Evolutionary conservation across 352 stramenopile species (phyloP).

Genomic region (Phytopythium litorale): DNA sequence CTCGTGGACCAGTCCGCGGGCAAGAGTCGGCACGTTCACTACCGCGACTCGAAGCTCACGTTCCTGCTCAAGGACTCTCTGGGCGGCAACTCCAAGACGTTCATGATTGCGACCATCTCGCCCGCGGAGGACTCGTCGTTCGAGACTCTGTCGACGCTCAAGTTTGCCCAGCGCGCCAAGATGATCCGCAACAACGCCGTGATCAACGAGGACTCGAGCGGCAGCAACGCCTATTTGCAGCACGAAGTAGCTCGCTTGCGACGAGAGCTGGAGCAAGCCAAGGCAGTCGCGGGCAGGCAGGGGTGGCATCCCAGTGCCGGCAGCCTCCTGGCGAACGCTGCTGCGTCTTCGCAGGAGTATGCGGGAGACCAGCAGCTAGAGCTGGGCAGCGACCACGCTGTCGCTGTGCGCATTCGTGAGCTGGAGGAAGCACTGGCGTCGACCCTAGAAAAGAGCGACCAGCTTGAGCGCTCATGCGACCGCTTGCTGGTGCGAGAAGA

Average conservation of each 20-base stretch:
- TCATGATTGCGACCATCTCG: slow-evolving; percentile 82
- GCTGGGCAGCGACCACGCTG: slow-evolving; percentile 23
- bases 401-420: slow-evolving; percentile 48
- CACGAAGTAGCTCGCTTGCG: slow-evolving; percentile 68
- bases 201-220: slow-evolving; percentile 79
- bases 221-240: slow-evolving; percentile 57
- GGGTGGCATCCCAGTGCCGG: neutral
- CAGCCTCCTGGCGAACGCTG: neutral
- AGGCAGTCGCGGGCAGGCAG: slow-evolving; percentile 1
- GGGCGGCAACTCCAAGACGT: slow-evolving; percentile 84
- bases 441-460: slow-evolving; percentile 56
- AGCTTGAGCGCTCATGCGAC: slow-evolving; percentile 48
- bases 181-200: slow-evolving; percentile 84
- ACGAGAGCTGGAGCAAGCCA: slow-evolving; percentile 52
- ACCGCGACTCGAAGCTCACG: slow-evolving; percentile 84
- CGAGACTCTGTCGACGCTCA: slow-evolving; percentile 81
- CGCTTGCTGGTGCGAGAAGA: slow-evolving; percentile 48
- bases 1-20: slow-evolving; percentile 76
- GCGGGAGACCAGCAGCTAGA: slow-evolving; percentile 3
- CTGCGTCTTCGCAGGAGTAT: neutral
- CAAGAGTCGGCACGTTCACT: slow-evolving; percentile 81
- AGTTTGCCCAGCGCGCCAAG: slow-evolving; percentile 83
- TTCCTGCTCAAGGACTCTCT: slow-evolving; percentile 84
- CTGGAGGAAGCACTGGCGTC: slow-evolving; percentile 58
- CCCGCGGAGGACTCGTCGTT: slow-evolving; percentile 83